These are phyloP conservation scores for Cylindrotheca closterium DNA, from an alignment of 108 stramenopile species.

Conservation along the genomic window DNA sequence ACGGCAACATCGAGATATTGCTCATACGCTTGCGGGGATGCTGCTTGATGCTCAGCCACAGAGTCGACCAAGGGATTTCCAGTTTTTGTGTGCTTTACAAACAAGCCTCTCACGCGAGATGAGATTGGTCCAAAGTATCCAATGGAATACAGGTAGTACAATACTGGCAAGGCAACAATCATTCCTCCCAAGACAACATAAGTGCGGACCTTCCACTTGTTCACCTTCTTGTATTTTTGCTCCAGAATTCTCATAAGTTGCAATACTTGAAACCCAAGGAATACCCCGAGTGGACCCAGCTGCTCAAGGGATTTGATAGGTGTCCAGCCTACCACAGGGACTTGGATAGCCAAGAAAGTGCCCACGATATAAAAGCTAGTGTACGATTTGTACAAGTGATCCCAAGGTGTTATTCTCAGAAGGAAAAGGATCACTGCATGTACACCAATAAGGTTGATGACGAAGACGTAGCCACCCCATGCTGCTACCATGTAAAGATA, in stretches of 20 bases:
- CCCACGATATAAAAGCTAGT: slow-evolving; percentile 91
- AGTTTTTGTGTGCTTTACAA: slow-evolving; percentile 93
- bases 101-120: slow-evolving; percentile 84
- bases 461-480: slow-evolving; percentile 99
- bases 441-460: slow-evolving; percentile 93
- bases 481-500: slow-evolving; percentile 99
- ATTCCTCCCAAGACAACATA: slow-evolving; percentile 48
- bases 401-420: slow-evolving; percentile 50
- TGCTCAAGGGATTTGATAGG: slow-evolving; percentile 88
- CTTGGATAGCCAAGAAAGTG: slow-evolving; percentile 86
- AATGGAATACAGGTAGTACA: slow-evolving; percentile 53
- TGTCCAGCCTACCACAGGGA: slow-evolving; percentile 87
- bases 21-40: slow-evolving; percentile 86
- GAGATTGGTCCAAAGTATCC: slow-evolving; percentile 95
- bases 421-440: slow-evolving; percentile 83
- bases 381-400: slow-evolving; percentile 76
- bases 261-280: slow-evolving; percentile 73
- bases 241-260: slow-evolving; percentile 57
- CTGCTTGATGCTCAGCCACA: slow-evolving; percentile 98
- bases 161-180: slow-evolving; percentile 29
- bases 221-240: slow-evolving; percentile 39
- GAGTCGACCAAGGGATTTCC: slow-evolving; percentile 93
- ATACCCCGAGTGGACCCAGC: slow-evolving; percentile 74
- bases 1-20: slow-evolving; percentile 84
- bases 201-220: slow-evolving; percentile 63